Evolutionary conservation across 2,329 filamentous ascomycete species (phyloP), one percentile per base, ranked within the genome.

Genomic region (Plectosphaerella plurivora): DNA sequence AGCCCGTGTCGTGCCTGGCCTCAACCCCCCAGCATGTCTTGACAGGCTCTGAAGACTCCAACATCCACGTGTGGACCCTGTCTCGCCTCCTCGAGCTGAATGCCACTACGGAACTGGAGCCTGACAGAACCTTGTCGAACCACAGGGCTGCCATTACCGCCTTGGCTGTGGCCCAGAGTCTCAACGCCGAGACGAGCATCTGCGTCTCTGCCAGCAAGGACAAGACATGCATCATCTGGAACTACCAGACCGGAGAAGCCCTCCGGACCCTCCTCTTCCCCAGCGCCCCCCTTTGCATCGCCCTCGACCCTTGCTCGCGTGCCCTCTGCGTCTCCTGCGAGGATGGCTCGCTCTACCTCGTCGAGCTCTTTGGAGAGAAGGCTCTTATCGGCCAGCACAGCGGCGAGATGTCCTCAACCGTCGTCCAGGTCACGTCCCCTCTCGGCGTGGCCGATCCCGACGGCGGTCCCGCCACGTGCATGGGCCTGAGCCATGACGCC

Each of bases 201-300:
- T 92, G 88, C 54, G 80, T 97, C 18, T 95, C 93, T 3, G 83
- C 86, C 7, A 90, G 90, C 58, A 85, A 83, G 61, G 94, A 97
- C 72, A 92, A 89, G 70, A 94, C 90, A 8, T 90, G 90, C 60
- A 86, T 96, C 62, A 78, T 96, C 55, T 99, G 94, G 94, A 92
- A 97, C 70, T 95, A 95, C 66, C 83, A 86, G 56, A 89, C 84
- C 1, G 90, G 90, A 39, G 81, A 83, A 55, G 76, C 87, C 11
- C 73, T 97, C 53, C 84, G 92, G 44, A 97, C 91, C 4, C 84
- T 95, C 58, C 78, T 97, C 41, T 83, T 97, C 52, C 83, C 89
- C 2, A 77, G 79, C n/a, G 74, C 80, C 16, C 90, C 92, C 15
- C 75, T 87, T 28, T 91, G 87, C 60, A 67, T 93, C 35, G 75